Evolutionary conservation across 441 rosid species (phyloP), one percentile per base, ranked within the genome.

Genomic region (Lagerstroemia fauriei): DNA sequence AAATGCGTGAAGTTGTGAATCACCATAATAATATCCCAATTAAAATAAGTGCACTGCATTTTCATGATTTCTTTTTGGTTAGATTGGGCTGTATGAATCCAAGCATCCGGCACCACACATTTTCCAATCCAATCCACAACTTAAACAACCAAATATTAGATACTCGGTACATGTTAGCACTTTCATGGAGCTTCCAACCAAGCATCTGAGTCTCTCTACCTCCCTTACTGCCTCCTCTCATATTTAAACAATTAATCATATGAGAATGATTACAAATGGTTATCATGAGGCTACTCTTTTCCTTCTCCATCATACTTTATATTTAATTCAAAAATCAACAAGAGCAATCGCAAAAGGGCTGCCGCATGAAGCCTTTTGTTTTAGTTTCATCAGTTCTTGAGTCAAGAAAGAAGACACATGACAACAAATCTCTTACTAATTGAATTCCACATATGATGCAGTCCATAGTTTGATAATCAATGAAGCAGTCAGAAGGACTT

Each of bases 401-500:
- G 69, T 65, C 9, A 65, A 27, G 34, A 65, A 27, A 65, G 70
- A 65, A 65, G 70, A 65, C 31, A 65, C 29, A 27, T 27, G 70
- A 29, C 12, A 29, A 65, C 32, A 27, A 20, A 25, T 59, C 25
- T 59, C 66, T 25, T 25, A 20, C 24, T 53, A 53, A 65, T 8
- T 29, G 34, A 65, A 12, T 65, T 65, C 66, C 70, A 27, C 32
- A 9, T 65, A 7, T 4, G 20, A 68, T 68, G 34, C 47, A 69
- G 34, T 34, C 25, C 34, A 25, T 10, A 27, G 12, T 29, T 31
- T 75, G 41, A 75, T 48, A 48, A 29, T 75, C 7, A 51, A 17
- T 11, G 63, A 31, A 75, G n/a, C 9, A 1, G 51, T 75, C 61
- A 47, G 83, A 80, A 80, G 83, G 56, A 50, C 44, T 29, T 86